phyloP scores from a whole-genome alignment of 2,329 filamentous ascomycete species.

The Apiospora aurea region DNA sequence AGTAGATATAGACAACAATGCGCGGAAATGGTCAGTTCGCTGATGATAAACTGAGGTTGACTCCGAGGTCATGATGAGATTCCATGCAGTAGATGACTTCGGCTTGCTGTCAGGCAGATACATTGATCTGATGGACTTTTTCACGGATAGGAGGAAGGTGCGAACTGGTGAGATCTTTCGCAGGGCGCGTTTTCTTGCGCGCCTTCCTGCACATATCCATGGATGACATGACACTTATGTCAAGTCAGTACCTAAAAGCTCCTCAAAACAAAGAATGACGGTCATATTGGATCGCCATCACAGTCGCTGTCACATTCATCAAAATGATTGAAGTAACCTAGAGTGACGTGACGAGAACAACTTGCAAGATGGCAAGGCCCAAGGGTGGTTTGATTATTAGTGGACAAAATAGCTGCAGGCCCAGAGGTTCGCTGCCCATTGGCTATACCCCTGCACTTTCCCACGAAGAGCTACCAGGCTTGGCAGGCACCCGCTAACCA shows the following conservation, averaged over 20 bases:
- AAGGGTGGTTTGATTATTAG: background rate
- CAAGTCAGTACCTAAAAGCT: background rate
- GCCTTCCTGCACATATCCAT: background rate
- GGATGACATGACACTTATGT: background rate
- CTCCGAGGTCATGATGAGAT: background rate
- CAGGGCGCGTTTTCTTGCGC: background rate
- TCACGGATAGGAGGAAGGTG: background rate
- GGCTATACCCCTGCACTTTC: background rate
- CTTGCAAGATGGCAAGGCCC: background rate
- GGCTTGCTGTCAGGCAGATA: background rate
- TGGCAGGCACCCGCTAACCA: conserved; percentile 13
- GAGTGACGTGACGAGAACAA: background rate
- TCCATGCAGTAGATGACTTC: background rate
- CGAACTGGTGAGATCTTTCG: background rate
- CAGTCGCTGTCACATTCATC: background rate
- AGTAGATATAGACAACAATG: background rate
- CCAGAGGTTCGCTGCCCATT: background rate
- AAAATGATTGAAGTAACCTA: background rate
- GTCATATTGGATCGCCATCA: background rate
- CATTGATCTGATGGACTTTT: background rate
- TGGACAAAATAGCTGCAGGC: background rate
- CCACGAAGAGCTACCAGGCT: background rate
- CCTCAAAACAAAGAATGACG: background rate
- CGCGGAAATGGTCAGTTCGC: background rate
- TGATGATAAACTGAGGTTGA: background rate